Base-by-base conservation (phyloP, 2,329 filamentous ascomycete species). In the Byssothecium circinans region DNA sequence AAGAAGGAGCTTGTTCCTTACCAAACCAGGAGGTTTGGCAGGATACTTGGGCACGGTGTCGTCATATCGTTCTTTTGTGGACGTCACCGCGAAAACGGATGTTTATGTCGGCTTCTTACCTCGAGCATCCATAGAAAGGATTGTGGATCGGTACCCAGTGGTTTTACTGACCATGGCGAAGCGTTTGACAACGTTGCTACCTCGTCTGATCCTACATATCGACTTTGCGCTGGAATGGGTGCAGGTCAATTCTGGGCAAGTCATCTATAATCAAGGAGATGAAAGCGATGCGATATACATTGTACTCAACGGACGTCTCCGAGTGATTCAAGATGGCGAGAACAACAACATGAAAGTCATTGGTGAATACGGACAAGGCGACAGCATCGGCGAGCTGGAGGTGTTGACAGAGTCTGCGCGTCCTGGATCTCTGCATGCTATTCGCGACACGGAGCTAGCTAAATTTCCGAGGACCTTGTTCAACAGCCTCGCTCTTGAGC, bases 211-310 rank as follows among this genome's bases (percentile, higher is more conserved):
- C 52, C 78, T 96, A 14, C 94, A 99, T 64, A 97, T 99, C 54
- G 94, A 99, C 70, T 99, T 99, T 73, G 94, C 94, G 3, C 78
- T 99, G 15, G 95, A 99, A 75, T 99, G 95, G 94, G 86, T 96
- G 2, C 95, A 99, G 66, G 91, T 99, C 52, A 91, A 90, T 70
- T 90, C 94, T 3, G 91, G 94, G 0, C 91, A 99, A 66, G 88
- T 96, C 8, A 88, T 99, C 29, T 96, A 95, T 68, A 89, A 95
- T 57, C 88, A 95, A 70, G 86, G 86, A 2, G 91, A 99, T 57
- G 94, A 97, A 57, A 99, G 94, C 62, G 94, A 99, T 70, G 92
- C 95, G 1, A 99, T 99, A 33, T 99, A 97, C 62, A 91, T 99
- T 52, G 94, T 99, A 1, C 80, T 99, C 14, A 99, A 99, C 59